Evolutionary conservation across 768 basidiomycete genomes (phyloP).

Genomic region (Galerina sulciceps): DNA sequence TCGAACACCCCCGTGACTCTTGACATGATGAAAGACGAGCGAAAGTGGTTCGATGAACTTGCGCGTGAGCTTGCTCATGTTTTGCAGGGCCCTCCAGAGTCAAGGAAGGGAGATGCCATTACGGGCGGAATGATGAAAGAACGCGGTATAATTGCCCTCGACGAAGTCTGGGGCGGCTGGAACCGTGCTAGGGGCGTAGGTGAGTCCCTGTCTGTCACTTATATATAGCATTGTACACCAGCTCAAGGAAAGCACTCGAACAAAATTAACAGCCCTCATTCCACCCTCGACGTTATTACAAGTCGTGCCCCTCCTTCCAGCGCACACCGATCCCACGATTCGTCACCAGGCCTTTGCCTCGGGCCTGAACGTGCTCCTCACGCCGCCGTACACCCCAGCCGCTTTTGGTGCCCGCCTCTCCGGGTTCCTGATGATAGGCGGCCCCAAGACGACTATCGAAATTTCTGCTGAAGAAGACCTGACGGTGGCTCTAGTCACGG

Average conservation of each 20-base stretch:
- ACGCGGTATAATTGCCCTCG: conserved; percentile 82
- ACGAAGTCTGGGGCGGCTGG: conserved; percentile 96
- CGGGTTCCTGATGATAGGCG: conserved; percentile 52
- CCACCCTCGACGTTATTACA: conserved; percentile 87
- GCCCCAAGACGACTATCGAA: conserved; percentile 64
- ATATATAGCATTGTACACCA: not conserved
- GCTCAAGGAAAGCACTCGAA: conserved; percentile 3
- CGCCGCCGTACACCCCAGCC: conserved; percentile 70
- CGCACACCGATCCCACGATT: conserved; percentile 71
- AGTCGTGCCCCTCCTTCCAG: conserved; percentile 68
- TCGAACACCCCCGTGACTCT: conserved; percentile 80
- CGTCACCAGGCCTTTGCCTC: conserved; percentile 70
- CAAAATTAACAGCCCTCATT: conserved; percentile 67
- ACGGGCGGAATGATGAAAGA: conserved; percentile 71
- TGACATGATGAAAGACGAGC: conserved; percentile 87
- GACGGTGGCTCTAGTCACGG: conserved; percentile 71
- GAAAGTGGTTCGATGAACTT: conserved; percentile 77
- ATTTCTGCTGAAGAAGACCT: conserved; percentile 73
- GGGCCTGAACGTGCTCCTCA: conserved; percentile 82
- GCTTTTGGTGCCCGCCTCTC: conserved; percentile 74
- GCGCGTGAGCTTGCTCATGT: conserved; percentile 82
- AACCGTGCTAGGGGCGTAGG: conserved; percentile 92
- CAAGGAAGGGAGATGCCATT: conserved; percentile 20
- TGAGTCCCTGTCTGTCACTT: conserved; percentile 38
- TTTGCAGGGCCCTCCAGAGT: conserved; percentile 49